phyloP scores from a whole-genome alignment of 768 basidiomycete genomes.

The Suillus placidus region DNA sequence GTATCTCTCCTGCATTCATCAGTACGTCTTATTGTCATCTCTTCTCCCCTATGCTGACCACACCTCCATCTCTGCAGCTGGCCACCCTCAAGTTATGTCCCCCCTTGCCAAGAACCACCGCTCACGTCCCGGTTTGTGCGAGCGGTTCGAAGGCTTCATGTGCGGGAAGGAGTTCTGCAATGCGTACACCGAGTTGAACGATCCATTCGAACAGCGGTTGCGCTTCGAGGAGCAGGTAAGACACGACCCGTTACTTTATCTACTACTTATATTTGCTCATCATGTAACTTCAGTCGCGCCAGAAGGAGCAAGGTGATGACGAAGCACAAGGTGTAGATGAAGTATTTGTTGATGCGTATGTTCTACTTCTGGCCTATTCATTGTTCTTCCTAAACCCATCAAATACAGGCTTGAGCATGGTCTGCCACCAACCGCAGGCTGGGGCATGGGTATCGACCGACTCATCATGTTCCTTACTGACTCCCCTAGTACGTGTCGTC shows the following conservation, averaged over 20 bases:
- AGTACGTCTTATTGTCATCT: constrained; percentile 42
- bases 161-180: constrained; percentile 99
- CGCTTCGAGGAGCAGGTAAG: constrained; percentile 92
- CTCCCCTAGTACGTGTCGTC: constrained; percentile 71
- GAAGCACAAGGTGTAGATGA: constrained; percentile 98
- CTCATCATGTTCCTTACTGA: constrained; percentile 99
- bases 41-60: constrained; percentile 8
- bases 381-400: not conserved
- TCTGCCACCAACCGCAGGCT: constrained; percentile 95
- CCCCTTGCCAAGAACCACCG: constrained; percentile 99
- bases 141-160: constrained; percentile 98
- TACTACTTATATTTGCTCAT: constrained; percentile 5
- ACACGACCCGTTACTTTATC: not conserved
- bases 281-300: constrained; percentile 54
- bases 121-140: constrained; percentile 94
- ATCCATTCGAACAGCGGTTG: constrained; percentile 93
- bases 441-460: constrained; percentile 95
- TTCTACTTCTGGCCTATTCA: constrained; percentile 20
- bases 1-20: constrained; percentile 96
- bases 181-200: constrained; percentile 99
- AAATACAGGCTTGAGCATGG: constrained; percentile 85
- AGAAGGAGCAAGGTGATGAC: constrained; percentile 97
- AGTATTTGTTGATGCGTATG: constrained; percentile 92
- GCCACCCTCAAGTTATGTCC: constrained; percentile 99
- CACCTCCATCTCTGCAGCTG: constrained; percentile 53